Percentiles rank a stretch among this genome's conserved stretches.
Evolutionary conservation across 2,329 filamentous ascomycete genomes (phyloP).

Genomic region (Neonectria sp.): DNA sequence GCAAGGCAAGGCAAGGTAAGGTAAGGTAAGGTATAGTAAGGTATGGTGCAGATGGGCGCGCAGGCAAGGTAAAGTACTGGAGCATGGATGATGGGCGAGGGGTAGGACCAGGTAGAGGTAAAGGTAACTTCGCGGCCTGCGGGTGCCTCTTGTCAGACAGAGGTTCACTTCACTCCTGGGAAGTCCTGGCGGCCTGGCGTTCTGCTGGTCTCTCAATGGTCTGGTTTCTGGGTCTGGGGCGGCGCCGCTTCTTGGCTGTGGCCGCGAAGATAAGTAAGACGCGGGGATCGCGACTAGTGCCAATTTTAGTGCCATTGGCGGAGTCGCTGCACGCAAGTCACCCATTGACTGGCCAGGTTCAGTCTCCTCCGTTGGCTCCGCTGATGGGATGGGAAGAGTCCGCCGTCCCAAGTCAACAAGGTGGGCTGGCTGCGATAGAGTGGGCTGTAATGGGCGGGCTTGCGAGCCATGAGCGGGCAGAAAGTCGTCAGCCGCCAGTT

Average conservation of each 20-base stretch:
- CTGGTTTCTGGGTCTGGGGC: slow-evolving; percentile 17
- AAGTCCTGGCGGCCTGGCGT: not conserved
- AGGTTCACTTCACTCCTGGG: slow-evolving; percentile 9
- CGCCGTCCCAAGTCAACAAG: slow-evolving; percentile 17
- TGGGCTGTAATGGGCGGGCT: not conserved
- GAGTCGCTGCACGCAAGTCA: slow-evolving; percentile 39
- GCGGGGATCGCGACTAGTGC: slow-evolving; percentile 48
- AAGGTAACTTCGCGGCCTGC: slow-evolving; percentile 17
- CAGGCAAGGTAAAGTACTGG: slow-evolving; percentile 32
- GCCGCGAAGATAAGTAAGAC: slow-evolving; percentile 42
- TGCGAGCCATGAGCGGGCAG: slow-evolving; percentile 1
- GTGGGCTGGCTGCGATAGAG: slow-evolving; percentile 7
- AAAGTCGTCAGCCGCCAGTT: not conserved
- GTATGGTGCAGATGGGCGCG: slow-evolving; percentile 17
- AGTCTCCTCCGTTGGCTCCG: slow-evolving; percentile 28
- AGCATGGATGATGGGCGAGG: not conserved
- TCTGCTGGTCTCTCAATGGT: not conserved
- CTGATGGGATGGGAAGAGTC: slow-evolving; percentile 12
- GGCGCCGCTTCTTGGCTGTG: slow-evolving; percentile 15
- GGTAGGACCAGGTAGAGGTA: slow-evolving; percentile 16
- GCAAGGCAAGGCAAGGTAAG: not conserved
- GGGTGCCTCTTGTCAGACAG: slow-evolving; percentile 3
- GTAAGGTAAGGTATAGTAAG: not conserved
- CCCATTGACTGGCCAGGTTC: slow-evolving; percentile 25
- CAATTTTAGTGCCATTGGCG: slow-evolving; percentile 45